These are phyloP conservation scores for Tothia fuscella DNA, from an alignment of 2,329 filamentous ascomycete genomes.

Conservation along the genomic window DNA sequence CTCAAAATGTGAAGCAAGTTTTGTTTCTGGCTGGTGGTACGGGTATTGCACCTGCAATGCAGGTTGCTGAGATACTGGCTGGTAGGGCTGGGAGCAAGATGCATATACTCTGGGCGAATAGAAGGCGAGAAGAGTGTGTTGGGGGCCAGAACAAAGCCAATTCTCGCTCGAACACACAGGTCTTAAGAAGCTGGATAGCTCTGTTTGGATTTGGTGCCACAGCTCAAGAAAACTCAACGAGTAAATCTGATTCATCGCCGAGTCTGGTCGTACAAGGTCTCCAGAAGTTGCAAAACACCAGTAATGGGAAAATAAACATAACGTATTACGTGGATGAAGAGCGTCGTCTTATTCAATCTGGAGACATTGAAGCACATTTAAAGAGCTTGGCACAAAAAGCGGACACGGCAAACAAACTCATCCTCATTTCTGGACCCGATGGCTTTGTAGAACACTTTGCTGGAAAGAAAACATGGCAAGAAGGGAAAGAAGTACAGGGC, in stretches of 20 bases:
- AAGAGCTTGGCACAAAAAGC: not conserved
- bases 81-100: constrained; percentile 36
- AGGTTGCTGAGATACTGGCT: constrained; percentile 56
- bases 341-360: constrained; percentile 45
- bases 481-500: constrained; percentile 64
- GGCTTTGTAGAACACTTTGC: constrained; percentile 76
- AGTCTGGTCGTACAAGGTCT: constrained; percentile 5
- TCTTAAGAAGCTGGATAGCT: constrained; percentile 22
- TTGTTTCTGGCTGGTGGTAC: constrained; percentile 88
- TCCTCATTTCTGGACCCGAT: constrained; percentile 84
- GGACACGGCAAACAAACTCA: constrained; percentile 36
- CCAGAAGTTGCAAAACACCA: not conserved
- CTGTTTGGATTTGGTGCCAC: constrained; percentile 12
- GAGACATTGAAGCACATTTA: constrained; percentile 21
- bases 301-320: constrained; percentile 41
- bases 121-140: constrained; percentile 51
- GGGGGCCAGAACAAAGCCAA: constrained; percentile 44
- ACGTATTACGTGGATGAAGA: constrained; percentile 79
- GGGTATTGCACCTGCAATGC: constrained; percentile 80
- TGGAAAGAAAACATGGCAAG: constrained; percentile 65
- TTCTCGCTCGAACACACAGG: constrained; percentile 10
- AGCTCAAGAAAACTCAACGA: too few relatives aligned
- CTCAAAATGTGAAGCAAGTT: constrained; percentile 43
- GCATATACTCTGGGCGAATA: constrained; percentile 73
- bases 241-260: not conserved